Evolutionary conservation across 495 filamentous ascomycete genomes (phyloP), one percentile per base, ranked within the genome.

Genomic region (Podospora australis): DNA sequence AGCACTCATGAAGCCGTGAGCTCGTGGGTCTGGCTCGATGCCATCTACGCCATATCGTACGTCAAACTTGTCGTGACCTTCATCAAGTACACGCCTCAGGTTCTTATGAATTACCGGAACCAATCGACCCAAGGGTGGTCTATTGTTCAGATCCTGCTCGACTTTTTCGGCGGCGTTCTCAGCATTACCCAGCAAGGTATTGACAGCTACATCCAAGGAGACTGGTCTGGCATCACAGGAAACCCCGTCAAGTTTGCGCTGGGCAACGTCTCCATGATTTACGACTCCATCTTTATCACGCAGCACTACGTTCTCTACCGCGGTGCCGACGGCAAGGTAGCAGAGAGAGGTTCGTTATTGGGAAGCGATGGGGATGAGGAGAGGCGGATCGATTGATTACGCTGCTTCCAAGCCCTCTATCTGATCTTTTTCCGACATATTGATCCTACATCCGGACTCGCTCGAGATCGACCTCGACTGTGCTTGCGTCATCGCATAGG

Each of bases 31-130:
- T 74, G 68, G 72, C 63, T 72, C 0, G 69, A 75, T 46, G 68
- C 60, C 23, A 73, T 94, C 35, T 96, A 96, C 67, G 73, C 79
- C 11, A 66, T 92, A 19, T 84, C 84, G 14, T 95, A 88, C 57
- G 75, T 92, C 64, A 98, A 98, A 65, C 71, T 98, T n/a, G 55
- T 90, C 19, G 78, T 95, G 36, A 95, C 88, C 1, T 59, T 95
- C 4, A 73, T 95, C 56, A 98, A 98, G 63, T 98, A 97, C 66
- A 77, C 86, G 29, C 94, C 92, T 10, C 92, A 98, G 68, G 82
- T 83, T 9, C 73, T 80, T 52, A 71, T 84, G 51, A 97, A 97
- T 69, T 90, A 86, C 57, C 75, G 79, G 59, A 85, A 88, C 41
- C 73, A 82, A 50, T 90, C 87, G 28, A 98, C 92, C 2, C 67